Base-by-base conservation (phyloP, 1,139 yeast genomes). In the Blastobotrys ciferrii region DNA sequence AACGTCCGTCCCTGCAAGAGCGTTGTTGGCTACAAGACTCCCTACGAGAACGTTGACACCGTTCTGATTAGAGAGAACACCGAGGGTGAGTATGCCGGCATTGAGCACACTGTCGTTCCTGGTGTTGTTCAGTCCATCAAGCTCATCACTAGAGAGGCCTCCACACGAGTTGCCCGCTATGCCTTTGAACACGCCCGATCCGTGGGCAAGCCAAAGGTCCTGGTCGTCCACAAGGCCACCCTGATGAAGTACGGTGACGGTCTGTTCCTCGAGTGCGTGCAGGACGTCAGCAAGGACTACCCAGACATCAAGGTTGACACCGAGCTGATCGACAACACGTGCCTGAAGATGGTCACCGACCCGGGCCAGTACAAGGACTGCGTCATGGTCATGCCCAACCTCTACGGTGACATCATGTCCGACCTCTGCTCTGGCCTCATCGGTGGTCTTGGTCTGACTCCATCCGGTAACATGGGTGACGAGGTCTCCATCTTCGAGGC, bases 1-100 rank as follows among this genome's bases (percentile, higher is more conserved):
- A 92, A 92, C 71, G 95, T 92, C 55, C 87, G 98, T 76, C 98
- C 98, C 48, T 94, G 98, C 73, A 85, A 85, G 74, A 85, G 95
- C 51, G 81, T 92, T 61, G 86, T 80, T 57, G 98, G 98, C 62
- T 92, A 80, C 81, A 80, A 91, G 72, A 92, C 98, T 56, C 95
- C 97, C 44, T 92, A 91, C 76, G 85, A 87, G 63, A 79, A 87
- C 69, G 97, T 92, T 58, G 95, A 92, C 74, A 85, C 96, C 56
- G 97, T 92, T 46, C 79, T 92, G 67, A 89, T 92, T 71, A 88
- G 98, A 80, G 98, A 92, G 76, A 92, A 92, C 81, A 92, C 98
- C 62, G 98, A 92, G 75, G 98, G 98, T 74, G 98, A 92, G 75
- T 92, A 92, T 77, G 89, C 97, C 39, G 98, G 98, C 74, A 91